These are phyloP conservation scores for Macrolepiota albuminosa DNA, from an alignment of 768 basidiomycete species.

Conservation along the genomic window DNA sequence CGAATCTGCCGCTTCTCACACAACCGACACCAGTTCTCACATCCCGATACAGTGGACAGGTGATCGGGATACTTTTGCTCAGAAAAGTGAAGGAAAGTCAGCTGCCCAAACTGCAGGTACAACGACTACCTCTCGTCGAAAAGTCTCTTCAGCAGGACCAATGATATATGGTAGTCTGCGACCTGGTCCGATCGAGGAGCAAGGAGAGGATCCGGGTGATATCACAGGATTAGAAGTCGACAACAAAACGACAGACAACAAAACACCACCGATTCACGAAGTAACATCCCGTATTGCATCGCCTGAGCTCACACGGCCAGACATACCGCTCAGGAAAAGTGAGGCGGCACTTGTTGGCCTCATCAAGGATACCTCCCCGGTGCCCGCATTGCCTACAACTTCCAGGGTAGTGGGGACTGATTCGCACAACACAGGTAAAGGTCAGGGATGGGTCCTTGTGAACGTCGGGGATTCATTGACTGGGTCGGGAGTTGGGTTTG, in stretches of 20 bases:
- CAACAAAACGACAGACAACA: constrained; percentile 16
- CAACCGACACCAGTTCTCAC: constrained; percentile 40
- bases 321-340: constrained; percentile 48
- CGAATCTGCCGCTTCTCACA: constrained; percentile 58
- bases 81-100: constrained; percentile 2
- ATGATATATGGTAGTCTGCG: constrained; percentile 54
- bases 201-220: constrained; percentile 20
- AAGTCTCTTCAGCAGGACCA: constrained; percentile 26
- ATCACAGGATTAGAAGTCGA: not conserved
- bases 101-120: not conserved
- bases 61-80: constrained; percentile 3
- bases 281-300: constrained; percentile 46
- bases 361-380: constrained; percentile 29
- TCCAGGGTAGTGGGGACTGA: not conserved
- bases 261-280: constrained; percentile 40
- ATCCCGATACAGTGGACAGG: constrained; percentile 65
- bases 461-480: constrained; percentile 43
- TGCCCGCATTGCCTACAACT: constrained; percentile 13
- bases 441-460: constrained; percentile 63
- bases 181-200: constrained; percentile 48
- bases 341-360: constrained; percentile 58
- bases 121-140: constrained; percentile 2
- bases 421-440: constrained; percentile 23
- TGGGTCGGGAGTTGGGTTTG: constrained; percentile 4
- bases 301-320: constrained; percentile 47